Evolutionary conservation across 2,329 filamentous ascomycete species (phyloP).

Genomic region (Pseudocercospora macadamiae): DNA sequence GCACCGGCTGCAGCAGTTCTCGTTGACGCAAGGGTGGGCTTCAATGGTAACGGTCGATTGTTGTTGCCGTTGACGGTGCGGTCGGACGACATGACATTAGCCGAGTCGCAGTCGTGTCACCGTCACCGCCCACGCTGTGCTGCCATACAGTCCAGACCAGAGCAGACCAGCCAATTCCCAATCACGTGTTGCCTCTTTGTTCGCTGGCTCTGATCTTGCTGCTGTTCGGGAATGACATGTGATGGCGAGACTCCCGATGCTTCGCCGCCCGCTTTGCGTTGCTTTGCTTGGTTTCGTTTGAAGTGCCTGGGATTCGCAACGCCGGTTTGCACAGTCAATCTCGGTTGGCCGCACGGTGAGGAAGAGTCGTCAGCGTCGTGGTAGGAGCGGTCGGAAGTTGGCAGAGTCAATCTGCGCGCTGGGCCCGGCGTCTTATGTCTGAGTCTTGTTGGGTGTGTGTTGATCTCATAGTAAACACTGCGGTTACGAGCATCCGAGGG

Average conservation of each 20-base stretch:
- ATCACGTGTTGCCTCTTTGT: background rate
- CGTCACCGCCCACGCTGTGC: no score
- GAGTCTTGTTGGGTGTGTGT: background rate
- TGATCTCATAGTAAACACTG: background rate
- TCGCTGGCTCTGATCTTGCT: background rate
- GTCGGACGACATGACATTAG: constrained; percentile 23
- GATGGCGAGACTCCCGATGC: constrained; percentile 5
- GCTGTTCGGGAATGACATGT: background rate
- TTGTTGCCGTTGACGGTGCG: constrained; percentile 16
- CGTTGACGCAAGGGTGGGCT: constrained; percentile 23
- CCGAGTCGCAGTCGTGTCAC: constrained; percentile 2
- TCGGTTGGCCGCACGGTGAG: no score
- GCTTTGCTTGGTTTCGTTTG: background rate
- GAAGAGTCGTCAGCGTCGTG: background rate
- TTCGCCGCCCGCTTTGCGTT: background rate
- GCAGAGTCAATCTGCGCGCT: background rate
- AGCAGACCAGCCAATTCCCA: background rate
- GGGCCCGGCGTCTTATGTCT: background rate
- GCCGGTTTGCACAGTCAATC: no score
- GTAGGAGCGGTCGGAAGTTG: background rate
- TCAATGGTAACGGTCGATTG: constrained; percentile 24
- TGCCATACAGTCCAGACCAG: constrained; percentile 3
- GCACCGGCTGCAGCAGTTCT: constrained; percentile 15
- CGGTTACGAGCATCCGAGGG: no score
- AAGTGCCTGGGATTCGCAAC: no score